phyloP scores from a whole-genome alignment of 352 stramenopile genomes.

The Blastocystis sp. region DNA sequence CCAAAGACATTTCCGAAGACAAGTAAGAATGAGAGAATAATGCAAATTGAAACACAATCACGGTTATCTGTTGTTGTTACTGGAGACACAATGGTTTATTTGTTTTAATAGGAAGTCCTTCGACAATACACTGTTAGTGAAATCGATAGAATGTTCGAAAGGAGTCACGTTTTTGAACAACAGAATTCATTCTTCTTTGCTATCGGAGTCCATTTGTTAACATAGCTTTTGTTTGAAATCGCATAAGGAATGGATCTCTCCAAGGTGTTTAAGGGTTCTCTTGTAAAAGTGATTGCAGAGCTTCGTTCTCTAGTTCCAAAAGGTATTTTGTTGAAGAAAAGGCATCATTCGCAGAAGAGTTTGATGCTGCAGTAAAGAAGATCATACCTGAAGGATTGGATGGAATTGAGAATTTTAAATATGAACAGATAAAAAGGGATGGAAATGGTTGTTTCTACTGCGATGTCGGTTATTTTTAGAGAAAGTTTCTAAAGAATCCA shows the following conservation, averaged over 20 bases:
- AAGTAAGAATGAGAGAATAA: conserved; percentile 31
- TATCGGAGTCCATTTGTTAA: background rate
- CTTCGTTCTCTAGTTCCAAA: conserved; percentile 24
- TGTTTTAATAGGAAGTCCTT: background rate
- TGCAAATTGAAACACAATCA: background rate
- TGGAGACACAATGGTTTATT: background rate
- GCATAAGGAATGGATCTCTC: conserved; percentile 36
- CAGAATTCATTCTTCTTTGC: background rate
- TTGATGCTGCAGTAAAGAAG: conserved; percentile 46
- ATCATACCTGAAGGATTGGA: conserved; percentile 54
- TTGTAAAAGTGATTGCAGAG: conserved; percentile 50
- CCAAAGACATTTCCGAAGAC: conserved; percentile 9
- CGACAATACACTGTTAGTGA: background rate
- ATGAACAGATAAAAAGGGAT: conserved; percentile 1
- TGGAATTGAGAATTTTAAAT: conserved; percentile 44
- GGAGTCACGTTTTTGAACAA: background rate
- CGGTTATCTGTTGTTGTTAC: background rate
- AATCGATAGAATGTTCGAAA: background rate
- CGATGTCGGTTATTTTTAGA: background rate
- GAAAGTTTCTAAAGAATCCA: background rate
- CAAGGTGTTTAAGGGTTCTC: conserved; percentile 32
- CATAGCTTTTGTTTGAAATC: background rate
- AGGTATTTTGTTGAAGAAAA: background rate
- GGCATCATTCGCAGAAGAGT: background rate
- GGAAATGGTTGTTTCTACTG: background rate